Evolutionary conservation across 169 alveolate genomes (phyloP), one percentile per base, ranked within the genome.

Genomic region (Theileria equi): DNA sequence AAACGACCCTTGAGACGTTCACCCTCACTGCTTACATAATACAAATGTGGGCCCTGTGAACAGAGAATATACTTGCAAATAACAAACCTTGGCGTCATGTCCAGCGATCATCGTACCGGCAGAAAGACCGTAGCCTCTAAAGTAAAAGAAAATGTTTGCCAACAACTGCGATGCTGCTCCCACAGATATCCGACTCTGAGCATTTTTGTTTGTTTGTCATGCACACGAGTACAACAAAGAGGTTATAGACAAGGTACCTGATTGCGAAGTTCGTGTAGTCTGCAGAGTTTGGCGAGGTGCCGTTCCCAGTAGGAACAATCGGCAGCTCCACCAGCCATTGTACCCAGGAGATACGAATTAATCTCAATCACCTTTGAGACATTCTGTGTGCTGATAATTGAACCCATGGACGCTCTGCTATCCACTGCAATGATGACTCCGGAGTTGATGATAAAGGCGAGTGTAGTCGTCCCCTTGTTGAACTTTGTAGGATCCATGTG

Each of bases 291-390:
- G 16, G 98, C 95, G 28, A 96, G 85, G 40, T 91, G 91, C 48
- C 96, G 82, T 73, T 95, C 99, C 99, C 99, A 97, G 92, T 91
- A 97, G 62, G 92, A 86, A 80, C 99, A 97, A 88, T 98, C 99
- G 19, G 99, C 99, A 5, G 99, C 99, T 34, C 99, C 99, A 41
- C 99, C 99, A 16, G 99, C 99, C 98, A 98, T 96, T 5, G 99
- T 98, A 36, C 96, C 99, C 58, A 97, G 86, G 36, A 98, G 85
- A 82, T 90, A 91, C 29, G 95, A 96, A 86, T 96, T 97, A 71
- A 98, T 96, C 82, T 95, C 98, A 57, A 96, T 93, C 58, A 97
- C 97, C 82, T 98, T 96, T 63, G 95, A 85, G 28, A 97, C 99
- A 63, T 94, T 89, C 81, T 94, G 96, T 41, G 98, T 92, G 65